Evolutionary conservation across 2,329 filamentous ascomycete genomes (phyloP).

Genomic region (Aspergillus cejpii): DNA sequence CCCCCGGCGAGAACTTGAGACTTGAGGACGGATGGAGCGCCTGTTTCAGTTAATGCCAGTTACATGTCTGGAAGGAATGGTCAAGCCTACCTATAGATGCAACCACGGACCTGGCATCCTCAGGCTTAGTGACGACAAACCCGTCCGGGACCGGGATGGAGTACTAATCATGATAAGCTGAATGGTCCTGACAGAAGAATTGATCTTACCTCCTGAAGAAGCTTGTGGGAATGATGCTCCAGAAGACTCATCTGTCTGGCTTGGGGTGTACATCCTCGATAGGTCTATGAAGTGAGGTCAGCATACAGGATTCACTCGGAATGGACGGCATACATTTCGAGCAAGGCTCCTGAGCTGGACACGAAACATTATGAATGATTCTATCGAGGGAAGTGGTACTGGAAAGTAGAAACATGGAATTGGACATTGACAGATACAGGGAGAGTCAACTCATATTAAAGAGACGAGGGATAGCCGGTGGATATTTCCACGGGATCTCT

Average conservation of each 20-base stretch:
- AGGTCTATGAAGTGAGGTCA: too few relatives aligned
- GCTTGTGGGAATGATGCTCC: slow-evolving; percentile 22
- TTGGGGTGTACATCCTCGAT: slow-evolving; percentile 13
- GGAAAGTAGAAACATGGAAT: too few relatives aligned
- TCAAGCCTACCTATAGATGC: slow-evolving; percentile 21
- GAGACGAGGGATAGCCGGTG: too few relatives aligned
- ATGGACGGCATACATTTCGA: too few relatives aligned
- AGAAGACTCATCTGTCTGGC: slow-evolving; percentile 19
- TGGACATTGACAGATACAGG: too few relatives aligned
- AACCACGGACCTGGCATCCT: slow-evolving; percentile 22
- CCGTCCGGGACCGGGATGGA: slow-evolving; percentile 24
- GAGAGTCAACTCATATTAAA: too few relatives aligned
- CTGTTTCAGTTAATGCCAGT: slow-evolving; percentile 9
- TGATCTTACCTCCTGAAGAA: slow-evolving; percentile 19
- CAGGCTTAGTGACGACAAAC: slow-evolving; percentile 18
- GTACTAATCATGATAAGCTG: slow-evolving; percentile 15
- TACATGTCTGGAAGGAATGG: too few relatives aligned
- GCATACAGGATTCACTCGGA: too few relatives aligned
- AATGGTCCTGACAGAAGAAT: neutral
- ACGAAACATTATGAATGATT: too few relatives aligned
- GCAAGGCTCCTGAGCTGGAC: too few relatives aligned
- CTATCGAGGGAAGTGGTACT: too few relatives aligned
- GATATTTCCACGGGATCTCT: too few relatives aligned
- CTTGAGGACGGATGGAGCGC: slow-evolving; percentile 26
- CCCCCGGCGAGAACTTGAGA: slow-evolving; percentile 30